Base-by-base conservation (phyloP, 78 protist genomes). In the Corallochytrium limacisporum region DNA sequence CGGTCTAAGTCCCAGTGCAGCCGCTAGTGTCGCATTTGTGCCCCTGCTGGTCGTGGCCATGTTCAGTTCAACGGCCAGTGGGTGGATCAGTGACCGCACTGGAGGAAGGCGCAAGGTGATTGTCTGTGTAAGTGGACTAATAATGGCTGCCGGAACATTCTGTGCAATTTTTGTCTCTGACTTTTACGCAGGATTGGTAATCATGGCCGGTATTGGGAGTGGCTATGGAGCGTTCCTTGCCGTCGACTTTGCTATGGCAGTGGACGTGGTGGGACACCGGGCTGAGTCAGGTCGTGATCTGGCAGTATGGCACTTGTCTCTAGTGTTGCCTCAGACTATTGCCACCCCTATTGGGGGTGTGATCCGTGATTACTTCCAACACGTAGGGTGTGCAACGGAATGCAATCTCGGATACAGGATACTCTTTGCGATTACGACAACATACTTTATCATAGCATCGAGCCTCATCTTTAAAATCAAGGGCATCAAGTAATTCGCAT, bases 361-460 rank as follows among this genome's bases (percentile, higher is more conserved):
- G 15, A 13, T 63, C 15, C 62, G 69, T 7, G 69, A 66, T 15
- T 22, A 13, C 18, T 66, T 66, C 32, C 72, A 46, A 28, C 6
- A 18, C 29, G 57, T 66, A 24, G 72, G 72, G 10, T 66, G 72
- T 46, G 72, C 59, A n/a, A 48, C 59, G 44, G 55, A 66, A 39
- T 66, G 72, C 36, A 61, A 61, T 5, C 10, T 66, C 31, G 72
- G 72, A 29, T 66, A 66, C 20, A 46, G n/a, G n/a, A n/a, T n/a
- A n/a, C n/a, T n/a, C n/a, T n/a, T n/a, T n/a, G n/a, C n/a, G n/a
- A n/a, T n/a, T n/a, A n/a, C n/a, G n/a, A n/a, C n/a, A n/a, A n/a
- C n/a, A n/a, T n/a, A n/a, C n/a, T n/a, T n/a, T n/a, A n/a, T n/a
- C n/a, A n/a, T n/a, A n/a, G n/a, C n/a, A n/a, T n/a, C n/a, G n/a